phyloP scores from a whole-genome alignment of 1,139 yeast species.

The Casaregolazyma suthepensis region DNA sequence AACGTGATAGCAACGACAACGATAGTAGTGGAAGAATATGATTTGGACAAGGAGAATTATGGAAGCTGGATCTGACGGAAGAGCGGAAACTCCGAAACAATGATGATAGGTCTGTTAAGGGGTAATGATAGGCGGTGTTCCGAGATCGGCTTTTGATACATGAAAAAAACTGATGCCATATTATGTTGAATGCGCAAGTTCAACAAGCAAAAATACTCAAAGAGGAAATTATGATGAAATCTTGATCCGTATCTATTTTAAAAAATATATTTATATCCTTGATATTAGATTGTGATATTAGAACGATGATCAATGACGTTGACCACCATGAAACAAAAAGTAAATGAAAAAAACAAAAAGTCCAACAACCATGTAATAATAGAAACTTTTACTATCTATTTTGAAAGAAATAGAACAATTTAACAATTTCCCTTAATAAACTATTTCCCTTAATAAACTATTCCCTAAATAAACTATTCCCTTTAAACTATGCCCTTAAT shows the following conservation, averaged over 20 bases:
- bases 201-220: not conserved
- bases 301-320: not conserved
- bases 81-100: not conserved
- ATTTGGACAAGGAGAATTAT: not conserved
- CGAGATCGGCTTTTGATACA: not conserved
- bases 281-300: not conserved
- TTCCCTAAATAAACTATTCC: too few relatives aligned
- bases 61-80: not conserved
- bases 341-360: not conserved
- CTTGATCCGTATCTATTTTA: not conserved
- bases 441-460: too few relatives aligned
- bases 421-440: not conserved
- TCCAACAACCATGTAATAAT: not conserved
- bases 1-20: constrained; percentile 1
- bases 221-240: too few relatives aligned
- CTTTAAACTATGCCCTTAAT: too few relatives aligned
- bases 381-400: not conserved
- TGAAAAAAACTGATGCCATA: not conserved
- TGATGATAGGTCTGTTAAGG: not conserved
- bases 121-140: not conserved
- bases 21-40: constrained; percentile 4
- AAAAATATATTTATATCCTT: not conserved
- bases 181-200: not conserved
- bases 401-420: too few relatives aligned
- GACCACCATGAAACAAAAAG: not conserved